Evolutionary conservation across 2,329 filamentous ascomycete genomes (phyloP).

Genomic region (Amylocarpus encephaloides): DNA sequence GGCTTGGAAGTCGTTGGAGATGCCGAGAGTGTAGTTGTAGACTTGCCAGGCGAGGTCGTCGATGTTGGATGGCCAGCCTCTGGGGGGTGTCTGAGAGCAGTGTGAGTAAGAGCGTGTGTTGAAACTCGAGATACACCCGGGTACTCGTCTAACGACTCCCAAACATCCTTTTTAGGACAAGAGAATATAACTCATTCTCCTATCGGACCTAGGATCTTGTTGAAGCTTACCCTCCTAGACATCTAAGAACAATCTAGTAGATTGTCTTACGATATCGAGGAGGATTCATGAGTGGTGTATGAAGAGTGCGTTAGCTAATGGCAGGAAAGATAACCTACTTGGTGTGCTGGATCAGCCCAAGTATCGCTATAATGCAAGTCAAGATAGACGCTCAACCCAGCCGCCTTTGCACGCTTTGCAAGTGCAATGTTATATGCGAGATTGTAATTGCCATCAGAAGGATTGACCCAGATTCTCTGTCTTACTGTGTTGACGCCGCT

Average conservation of each 20-base stretch:
- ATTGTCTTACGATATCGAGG: not conserved
- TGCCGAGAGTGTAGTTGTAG: conserved; percentile 62
- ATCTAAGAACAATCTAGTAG: no score
- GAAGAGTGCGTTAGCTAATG: not conserved
- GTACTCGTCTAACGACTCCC: not conserved
- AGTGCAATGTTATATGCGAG: conserved; percentile 64
- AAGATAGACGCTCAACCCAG: conserved; percentile 51
- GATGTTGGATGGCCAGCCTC: conserved; percentile 56
- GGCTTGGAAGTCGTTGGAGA: conserved; percentile 53
- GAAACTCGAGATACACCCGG: conserved; percentile 1
- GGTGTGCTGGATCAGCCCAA: conserved; percentile 63
- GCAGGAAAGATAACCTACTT: conserved; percentile 33
- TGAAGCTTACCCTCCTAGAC: no score
- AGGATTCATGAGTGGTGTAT: no score
- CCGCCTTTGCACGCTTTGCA: conserved; percentile 57
- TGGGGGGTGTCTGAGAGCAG: conserved; percentile 42
- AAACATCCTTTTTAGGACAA: not conserved
- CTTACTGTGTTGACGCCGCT: conserved; percentile 64
- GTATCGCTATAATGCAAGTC: conserved; percentile 64
- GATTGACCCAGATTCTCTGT: conserved; percentile 67
- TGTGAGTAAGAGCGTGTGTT: no score
- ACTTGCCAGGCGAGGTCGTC: conserved; percentile 53
- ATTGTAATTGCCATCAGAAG: conserved; percentile 57
- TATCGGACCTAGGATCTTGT: no score
- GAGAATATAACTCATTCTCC: not conserved